Base-by-base conservation (phyloP, 1,284 basidiomycete genomes). In the Irpex lacteus region DNA sequence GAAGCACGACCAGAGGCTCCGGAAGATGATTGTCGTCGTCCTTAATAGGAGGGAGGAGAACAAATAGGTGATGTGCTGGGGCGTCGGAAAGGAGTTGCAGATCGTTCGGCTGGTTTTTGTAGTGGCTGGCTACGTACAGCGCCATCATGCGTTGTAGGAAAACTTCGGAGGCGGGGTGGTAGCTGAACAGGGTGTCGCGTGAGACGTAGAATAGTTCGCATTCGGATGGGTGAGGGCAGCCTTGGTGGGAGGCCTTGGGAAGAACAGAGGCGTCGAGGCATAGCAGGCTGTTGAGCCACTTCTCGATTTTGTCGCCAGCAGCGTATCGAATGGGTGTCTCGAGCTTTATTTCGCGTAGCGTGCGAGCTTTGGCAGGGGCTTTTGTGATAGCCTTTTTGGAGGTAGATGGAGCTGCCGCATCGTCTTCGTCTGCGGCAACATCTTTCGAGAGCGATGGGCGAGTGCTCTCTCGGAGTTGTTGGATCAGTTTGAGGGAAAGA, bases 51-150 rank as follows among this genome's bases (percentile, higher is more conserved):
- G 96, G 96, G 0, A 99, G 81, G 0, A 99, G 85, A 1, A 99
- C 98, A 70, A 98, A 99, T 9, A 99, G 85, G 70, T 97, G 94
- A 73, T 99, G 97, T 0, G 95, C 96, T 0, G 98, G 98, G 0
- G 98, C 98, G 73, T 99, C 98, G 6, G 92, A 95, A 76, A 99
- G 87, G 62, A 99, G 86, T 75, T 99, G 97, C 53, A 99, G 82
- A 75, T 99, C 98, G 75, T 99, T 99, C 19, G 98, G 98, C 73
- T 96, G 94, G 77, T 99, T 99, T 78, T 99, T 99, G 83, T 99
- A 99, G 77, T 99, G 98, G 59, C 90, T 92, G 0, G 97, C 94
- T 60, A 99, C 96, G 77, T 98, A 99, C 1, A 99, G 83, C 4
- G 94, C 92, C 96, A 98, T 98, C 92, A 99, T 96, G 55, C 96